phyloP scores from a whole-genome alignment of 768 basidiomycete species.

The Kwoniella bestiolae region DNA sequence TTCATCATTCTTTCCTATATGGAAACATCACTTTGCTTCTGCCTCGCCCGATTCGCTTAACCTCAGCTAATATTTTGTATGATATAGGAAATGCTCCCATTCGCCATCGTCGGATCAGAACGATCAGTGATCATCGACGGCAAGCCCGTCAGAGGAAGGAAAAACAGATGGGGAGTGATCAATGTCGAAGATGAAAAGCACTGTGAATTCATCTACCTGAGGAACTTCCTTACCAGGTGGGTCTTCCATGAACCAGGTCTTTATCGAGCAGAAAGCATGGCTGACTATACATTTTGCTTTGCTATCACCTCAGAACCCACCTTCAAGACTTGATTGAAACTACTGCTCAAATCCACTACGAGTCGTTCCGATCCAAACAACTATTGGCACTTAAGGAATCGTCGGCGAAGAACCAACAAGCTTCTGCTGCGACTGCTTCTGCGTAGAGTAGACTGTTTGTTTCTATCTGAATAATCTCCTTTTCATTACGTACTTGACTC shows the following conservation, averaged over 20 bases:
- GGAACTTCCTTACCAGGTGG: conserved; percentile 92
- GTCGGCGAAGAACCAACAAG: conserved; percentile 60
- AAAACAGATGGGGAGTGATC: conserved; percentile 98
- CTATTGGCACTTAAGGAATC: conserved; percentile 94
- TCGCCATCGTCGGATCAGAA: conserved; percentile 97
- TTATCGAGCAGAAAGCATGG: too few species aligned
- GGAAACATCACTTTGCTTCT: background rate
- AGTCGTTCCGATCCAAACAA: conserved; percentile 99
- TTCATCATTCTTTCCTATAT: background rate
- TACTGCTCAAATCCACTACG: conserved; percentile 98
- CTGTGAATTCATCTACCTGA: conserved; percentile 96
- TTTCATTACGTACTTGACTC: too few species aligned
- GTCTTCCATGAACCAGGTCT: too few species aligned
- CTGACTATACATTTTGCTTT: background rate
- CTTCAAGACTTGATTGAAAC: conserved; percentile 98
- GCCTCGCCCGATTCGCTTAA: too few species aligned
- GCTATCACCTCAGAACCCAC: conserved; percentile 70
- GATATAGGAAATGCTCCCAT: conserved; percentile 86
- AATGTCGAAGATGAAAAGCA: conserved; percentile 96
- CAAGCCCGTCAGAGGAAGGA: conserved; percentile 90
- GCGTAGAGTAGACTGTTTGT: background rate
- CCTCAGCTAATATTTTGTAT: background rate
- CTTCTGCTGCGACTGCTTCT: background rate
- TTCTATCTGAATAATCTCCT: background rate
- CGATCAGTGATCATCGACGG: conserved; percentile 93